Evolutionary conservation across 2,329 filamentous ascomycete genomes (phyloP).

Genomic region (Penicillium brasilianum): DNA sequence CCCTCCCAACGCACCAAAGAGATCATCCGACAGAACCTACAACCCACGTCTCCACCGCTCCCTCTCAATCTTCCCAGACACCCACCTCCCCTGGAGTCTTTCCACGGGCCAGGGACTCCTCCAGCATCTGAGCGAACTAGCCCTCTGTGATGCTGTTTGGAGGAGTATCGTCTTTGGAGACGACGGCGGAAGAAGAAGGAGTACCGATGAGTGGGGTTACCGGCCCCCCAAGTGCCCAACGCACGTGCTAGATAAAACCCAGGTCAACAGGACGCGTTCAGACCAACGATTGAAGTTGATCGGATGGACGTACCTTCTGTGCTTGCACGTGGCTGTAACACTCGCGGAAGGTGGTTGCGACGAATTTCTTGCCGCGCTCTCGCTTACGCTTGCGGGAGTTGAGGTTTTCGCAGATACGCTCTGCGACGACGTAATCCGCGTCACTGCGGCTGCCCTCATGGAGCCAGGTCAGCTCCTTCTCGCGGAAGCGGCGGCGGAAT

Average conservation of each 20-base stretch:
- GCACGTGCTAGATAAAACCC: constrained; percentile 1
- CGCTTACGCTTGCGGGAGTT: constrained; percentile 5
- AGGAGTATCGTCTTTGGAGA: not conserved
- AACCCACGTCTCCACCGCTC: not conserved
- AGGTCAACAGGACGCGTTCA: not conserved
- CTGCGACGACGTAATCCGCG: constrained; percentile 3
- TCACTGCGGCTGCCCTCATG: constrained; percentile 7
- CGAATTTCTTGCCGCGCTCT: not conserved
- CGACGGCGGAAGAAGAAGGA: not conserved
- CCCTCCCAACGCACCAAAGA: not conserved
- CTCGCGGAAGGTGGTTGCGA: not conserved
- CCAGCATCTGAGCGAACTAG: not conserved
- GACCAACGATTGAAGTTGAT: not conserved
- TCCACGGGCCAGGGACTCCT: not conserved
- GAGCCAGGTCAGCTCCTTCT: constrained; percentile 42
- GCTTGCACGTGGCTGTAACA: constrained; percentile 7
- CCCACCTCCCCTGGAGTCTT: no score
- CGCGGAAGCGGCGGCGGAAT: constrained; percentile 34
- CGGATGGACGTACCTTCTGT: constrained; percentile 9
- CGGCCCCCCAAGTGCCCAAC: not conserved
- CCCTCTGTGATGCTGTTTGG: not conserved
- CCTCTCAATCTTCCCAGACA: no score
- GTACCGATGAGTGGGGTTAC: not conserved
- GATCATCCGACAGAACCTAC: not conserved
- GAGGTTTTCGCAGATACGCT: not conserved